Evolutionary conservation across 2,329 filamentous ascomycete species (phyloP).

Genomic region (Beauveria australis): DNA sequence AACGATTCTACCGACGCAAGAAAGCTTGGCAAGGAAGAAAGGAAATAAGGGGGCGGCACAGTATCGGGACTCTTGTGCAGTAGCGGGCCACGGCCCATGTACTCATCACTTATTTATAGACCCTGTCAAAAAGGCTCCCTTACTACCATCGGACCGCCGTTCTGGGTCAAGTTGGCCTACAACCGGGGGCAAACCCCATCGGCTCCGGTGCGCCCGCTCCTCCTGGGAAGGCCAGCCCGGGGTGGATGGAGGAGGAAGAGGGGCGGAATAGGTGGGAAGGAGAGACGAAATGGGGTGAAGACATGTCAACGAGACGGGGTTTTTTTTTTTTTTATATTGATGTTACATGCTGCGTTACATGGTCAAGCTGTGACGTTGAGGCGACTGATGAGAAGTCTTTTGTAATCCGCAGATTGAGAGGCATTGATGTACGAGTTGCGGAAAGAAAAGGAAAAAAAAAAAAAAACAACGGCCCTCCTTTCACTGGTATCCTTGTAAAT

Average conservation of each 20-base stretch:
- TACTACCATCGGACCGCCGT: background rate
- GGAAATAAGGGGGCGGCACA: background rate
- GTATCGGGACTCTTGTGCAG: background rate
- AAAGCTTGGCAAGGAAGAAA: background rate
- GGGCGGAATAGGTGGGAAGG: background rate
- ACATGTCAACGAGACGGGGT: background rate
- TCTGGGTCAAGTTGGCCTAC: background rate
- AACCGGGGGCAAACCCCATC: conserved; percentile 1
- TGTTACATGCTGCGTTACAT: background rate
- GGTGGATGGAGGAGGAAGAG: background rate
- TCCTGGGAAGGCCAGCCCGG: background rate
- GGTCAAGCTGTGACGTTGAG: background rate
- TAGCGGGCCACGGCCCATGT: background rate
- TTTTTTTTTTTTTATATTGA: background rate
- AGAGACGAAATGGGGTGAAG: background rate
- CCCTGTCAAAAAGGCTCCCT: background rate
- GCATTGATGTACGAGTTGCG: too few relatives aligned
- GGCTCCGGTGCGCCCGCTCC: conserved; percentile 6
- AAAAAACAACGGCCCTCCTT: too few relatives aligned
- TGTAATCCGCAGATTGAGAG: too few relatives aligned
- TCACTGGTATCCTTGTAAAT: background rate
- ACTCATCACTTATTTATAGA: background rate
- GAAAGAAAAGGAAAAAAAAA: too few relatives aligned
- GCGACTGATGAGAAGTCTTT: background rate
- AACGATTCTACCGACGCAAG: background rate